Base-by-base conservation (phyloP, 192 early-diverging fungal genomes). In the Backusella liffmaniae region DNA sequence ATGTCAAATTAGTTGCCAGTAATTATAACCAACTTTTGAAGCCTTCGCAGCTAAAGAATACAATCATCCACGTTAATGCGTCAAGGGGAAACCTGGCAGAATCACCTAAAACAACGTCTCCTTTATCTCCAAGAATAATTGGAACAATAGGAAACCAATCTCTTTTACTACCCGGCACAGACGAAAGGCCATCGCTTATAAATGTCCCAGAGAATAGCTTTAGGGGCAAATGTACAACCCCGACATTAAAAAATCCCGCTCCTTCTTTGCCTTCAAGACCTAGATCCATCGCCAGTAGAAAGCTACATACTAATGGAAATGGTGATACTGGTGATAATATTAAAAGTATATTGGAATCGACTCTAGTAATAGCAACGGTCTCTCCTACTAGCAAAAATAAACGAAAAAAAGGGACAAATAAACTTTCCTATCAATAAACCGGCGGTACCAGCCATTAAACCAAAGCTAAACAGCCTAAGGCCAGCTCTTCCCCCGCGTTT, bases 181-280 rank as follows among this genome's bases (percentile, higher is more conserved):
- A 4, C 56, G 10, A 62, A 29, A 29, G 2, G 10, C 56, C 23
- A 29, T 62, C 12, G 4, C 1, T 7, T 62, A 12, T n/a, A 62
- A 62, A 12, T 62, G 26, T 4, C 10, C 2, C 56, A 62, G 21
- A 62, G 23, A 4, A 62, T 3, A 62, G 56, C 4, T n/a, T n/a
- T 49, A 4, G 26, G 26, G 56, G 4, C 10, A n/a, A 18, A 26
- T 66, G 66, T 1, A 37, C 9, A 1, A 36, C 68, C 32, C 46
- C 66, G 1, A 23, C 8, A 0, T 8, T 53, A n/a, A 74, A 51
- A 41, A 78, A 74, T 42, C 72, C 77, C 35, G 42, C 66, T 23
- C 77, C 77, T 18, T 23, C 49, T 10, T 41, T 78, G n/a, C 77
- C 77, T 10, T 73, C 77, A 42, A 23, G 72, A 69, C 72, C 77